Percentiles rank a stretch among this genome's conserved stretches.
These are phyloP conservation scores for Globisporangium takayamanum DNA, from an alignment of 352 stramenopile genomes.

Conservation along the genomic window DNA sequence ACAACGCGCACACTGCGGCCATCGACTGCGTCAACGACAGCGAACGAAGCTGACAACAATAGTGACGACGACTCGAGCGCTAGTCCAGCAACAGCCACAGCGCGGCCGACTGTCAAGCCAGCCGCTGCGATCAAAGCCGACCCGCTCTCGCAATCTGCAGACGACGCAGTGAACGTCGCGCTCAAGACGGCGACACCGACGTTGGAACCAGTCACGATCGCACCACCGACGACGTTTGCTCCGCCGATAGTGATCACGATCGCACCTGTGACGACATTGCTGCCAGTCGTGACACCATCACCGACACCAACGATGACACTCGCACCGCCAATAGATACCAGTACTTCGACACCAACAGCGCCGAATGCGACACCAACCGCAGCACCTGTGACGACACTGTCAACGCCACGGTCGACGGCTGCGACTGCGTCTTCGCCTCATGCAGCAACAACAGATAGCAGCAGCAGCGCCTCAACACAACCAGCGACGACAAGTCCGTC, in stretches of 20 bases:
- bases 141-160: constrained; percentile 5
- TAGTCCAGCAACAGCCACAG: neutral
- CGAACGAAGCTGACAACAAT: constrained; percentile 5
- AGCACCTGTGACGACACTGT: neutral
- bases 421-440: neutral
- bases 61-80: neutral
- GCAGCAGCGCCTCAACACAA: neutral
- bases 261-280: constrained; percentile 1
- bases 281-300: neutral
- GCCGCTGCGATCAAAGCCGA: neutral
- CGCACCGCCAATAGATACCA: neutral
- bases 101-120: neutral
- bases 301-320: neutral
- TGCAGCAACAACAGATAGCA: neutral
- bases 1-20: constrained; percentile 7
- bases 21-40: neutral
- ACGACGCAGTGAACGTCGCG: constrained; percentile 13
- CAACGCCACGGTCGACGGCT: neutral
- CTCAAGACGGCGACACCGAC: constrained; percentile 9
- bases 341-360: neutral
- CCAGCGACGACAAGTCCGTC: too few relatives aligned
- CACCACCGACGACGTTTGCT: neutral
- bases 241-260: neutral
- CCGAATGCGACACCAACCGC: constrained; percentile 3
- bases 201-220: neutral